Evolutionary conservation across 2,329 filamentous ascomycete genomes (phyloP).

Genomic region (Helminthosporium solani): DNA sequence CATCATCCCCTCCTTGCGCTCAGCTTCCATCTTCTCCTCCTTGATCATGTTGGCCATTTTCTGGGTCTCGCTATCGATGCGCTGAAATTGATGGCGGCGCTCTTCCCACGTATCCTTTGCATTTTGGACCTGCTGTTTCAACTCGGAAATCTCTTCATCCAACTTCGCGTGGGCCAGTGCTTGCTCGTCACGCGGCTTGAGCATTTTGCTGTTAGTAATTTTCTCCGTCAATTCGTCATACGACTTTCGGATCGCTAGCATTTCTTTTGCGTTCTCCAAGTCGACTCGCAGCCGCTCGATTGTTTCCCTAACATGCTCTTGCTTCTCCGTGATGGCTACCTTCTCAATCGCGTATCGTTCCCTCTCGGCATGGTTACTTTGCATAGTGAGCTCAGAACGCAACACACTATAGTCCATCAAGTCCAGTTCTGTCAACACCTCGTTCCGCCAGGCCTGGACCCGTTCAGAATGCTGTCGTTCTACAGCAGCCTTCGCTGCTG

Average conservation of each 20-base stretch:
- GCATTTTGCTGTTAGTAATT: conserved; percentile 76
- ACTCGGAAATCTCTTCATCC: conserved; percentile 81
- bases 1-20: conserved; percentile 71
- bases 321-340: conserved; percentile 73
- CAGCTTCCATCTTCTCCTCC: conserved; percentile 93
- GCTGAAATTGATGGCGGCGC: conserved; percentile 79
- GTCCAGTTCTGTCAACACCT: conserved; percentile 83
- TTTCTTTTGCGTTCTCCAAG: conserved; percentile 65
- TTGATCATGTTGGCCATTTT: conserved; percentile 80
- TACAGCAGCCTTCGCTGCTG: conserved; percentile 47
- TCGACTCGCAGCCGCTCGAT: conserved; percentile 72
- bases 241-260: conserved; percentile 73
- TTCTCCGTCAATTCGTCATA: conserved; percentile 88
- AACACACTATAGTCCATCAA: conserved; percentile 83
- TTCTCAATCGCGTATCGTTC: conserved; percentile 82
- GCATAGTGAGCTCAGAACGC: conserved; percentile 82
- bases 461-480: conserved; percentile 55
- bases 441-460: conserved; percentile 72
- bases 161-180: conserved; percentile 74
- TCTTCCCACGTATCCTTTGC: conserved; percentile 84
- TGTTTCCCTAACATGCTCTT: conserved; percentile 73
- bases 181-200: conserved; percentile 84
- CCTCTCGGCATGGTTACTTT: conserved; percentile 80
- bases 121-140: conserved; percentile 79
- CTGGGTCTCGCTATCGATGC: conserved; percentile 89